Evolutionary conservation across 208 protist genomes (phyloP), one percentile per base, ranked within the genome.

Genomic region (Wallacemonas sp.): DNA sequence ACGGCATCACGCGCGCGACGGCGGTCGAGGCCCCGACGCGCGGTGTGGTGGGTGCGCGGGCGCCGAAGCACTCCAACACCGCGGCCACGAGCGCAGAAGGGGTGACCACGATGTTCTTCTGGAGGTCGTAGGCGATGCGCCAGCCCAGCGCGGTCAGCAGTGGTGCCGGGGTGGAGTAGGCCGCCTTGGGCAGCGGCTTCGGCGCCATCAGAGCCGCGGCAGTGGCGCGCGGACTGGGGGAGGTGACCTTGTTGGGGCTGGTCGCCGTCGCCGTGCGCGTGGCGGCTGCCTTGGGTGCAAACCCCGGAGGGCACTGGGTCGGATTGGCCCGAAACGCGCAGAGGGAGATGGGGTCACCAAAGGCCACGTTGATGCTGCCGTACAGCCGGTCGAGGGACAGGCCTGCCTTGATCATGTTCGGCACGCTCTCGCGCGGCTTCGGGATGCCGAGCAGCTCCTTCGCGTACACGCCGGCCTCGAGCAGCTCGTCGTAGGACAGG

Each of bases 401-500:
- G 41, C 77, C 71, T 4, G 82, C 74, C 28, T 79, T 79, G 38
- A 95, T 20, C 62, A 96, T 77, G 72, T 95, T 95, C n/a, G 45
- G 33, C 28, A 96, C 29, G 52, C 31, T 95, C 65, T 96, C 91
- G 31, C 63, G 73, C 1, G 88, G 91, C 57, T 97, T 97, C 14
- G 83, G 77, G n/a, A 88, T 69, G 18, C 93, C 93, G 1, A 96
- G 77, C 29, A 97, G 76, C 76, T 97, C 91, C n/a, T 83, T 59
- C n/a, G 82, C 84, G 67, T 95, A 94, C 55, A 91, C 62, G 25
- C 76, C 75, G 11, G 74, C 77, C 74, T 97, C 93, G 16, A 96
- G 67, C 49, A 97, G 69, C 67, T 95, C 85, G 67, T 97, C 93
- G 61, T 97, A 97, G 14, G 86, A 93, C 14, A 97, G 67, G 36